Evolutionary conservation across 1,139 yeast genomes (phyloP), one percentile per base, ranked within the genome.

Genomic region (Suhomyces chickasaworum): DNA sequence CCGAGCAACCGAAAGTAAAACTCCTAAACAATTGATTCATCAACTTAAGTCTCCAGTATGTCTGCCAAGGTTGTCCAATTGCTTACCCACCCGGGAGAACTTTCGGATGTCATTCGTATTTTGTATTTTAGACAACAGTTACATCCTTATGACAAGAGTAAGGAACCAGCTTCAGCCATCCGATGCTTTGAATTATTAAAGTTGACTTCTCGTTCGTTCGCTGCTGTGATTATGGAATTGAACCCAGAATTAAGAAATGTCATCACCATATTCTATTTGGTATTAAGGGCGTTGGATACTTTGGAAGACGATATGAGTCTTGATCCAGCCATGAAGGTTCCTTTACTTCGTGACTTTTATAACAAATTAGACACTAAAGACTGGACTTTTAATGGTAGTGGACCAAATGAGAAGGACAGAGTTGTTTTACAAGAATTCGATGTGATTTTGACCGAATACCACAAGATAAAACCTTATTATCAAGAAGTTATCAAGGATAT

Each of bases 231-330:
- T 59, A 78, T 80, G 72, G 97, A 93, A 65, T 77, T 93, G 51
- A 88, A 89, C 62, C 97, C 98, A 0, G 97, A 90, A 60, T 72
- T 95, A 55, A 80, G 96, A 53, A 84, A 84, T 55, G 88, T 86
- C 0, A 79, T 89, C 44, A 84, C 83, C 90, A 53, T 93, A 6
- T 93, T 95, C 67, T 93, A 93, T 66, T 69, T 93, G 51, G 78
- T 90, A 23, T 73, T 93, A 55, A 79, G 99, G 52, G 99, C 96
- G 0, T 78, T 95, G 59, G 99, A 95, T 63, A 95, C 99, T 1
- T 78, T 95, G 48, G 99, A 95, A 66, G 99, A 95, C 66, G 99
- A 95, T 63, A 93, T 91, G 95, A 78, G 93, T 8, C 69, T 95
- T 48, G 84, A 81, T 49, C 83, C 89, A 7, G 75, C 76, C 18